phyloP scores from a whole-genome alignment of 441 rosid species.

The Eugenia klotzschiana region DNA sequence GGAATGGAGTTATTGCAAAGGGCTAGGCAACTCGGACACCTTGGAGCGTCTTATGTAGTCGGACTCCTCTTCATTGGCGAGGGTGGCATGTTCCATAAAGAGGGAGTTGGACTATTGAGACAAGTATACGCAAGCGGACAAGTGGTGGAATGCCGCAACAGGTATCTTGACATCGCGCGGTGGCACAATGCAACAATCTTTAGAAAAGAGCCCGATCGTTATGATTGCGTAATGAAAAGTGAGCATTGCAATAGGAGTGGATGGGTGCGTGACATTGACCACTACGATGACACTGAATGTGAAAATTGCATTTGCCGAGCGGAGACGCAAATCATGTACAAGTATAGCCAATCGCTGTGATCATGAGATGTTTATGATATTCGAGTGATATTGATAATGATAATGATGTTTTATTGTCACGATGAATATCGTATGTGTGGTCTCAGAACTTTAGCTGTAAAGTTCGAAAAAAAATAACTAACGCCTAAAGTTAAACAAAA shows the following conservation, averaged over 20 bases:
- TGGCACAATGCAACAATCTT: accelerated
- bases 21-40: too few relatives aligned
- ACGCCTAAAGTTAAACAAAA: too few relatives aligned
- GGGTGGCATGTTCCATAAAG: too few relatives aligned
- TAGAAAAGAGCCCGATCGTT: background rate
- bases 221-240: accelerated
- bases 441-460: too few relatives aligned
- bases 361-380: background rate
- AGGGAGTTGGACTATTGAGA: accelerated
- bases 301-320: accelerated
- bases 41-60: too few relatives aligned
- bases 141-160: background rate
- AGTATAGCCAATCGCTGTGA: background rate
- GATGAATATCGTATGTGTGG: too few relatives aligned
- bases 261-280: background rate
- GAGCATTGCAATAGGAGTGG: background rate
- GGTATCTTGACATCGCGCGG: background rate
- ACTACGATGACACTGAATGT: accelerated
- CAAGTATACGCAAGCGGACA: background rate
- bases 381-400: too few relatives aligned
- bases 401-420: too few relatives aligned
- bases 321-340: background rate
- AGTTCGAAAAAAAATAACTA: too few relatives aligned
- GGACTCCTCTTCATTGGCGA: too few relatives aligned
- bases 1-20: too few relatives aligned